A percentile compares a stretch with the other conserved stretches of the same genome.
Conservation (phyloP, 768 basidiomycete species). For the Gloeophyllum trabeum region DNA sequence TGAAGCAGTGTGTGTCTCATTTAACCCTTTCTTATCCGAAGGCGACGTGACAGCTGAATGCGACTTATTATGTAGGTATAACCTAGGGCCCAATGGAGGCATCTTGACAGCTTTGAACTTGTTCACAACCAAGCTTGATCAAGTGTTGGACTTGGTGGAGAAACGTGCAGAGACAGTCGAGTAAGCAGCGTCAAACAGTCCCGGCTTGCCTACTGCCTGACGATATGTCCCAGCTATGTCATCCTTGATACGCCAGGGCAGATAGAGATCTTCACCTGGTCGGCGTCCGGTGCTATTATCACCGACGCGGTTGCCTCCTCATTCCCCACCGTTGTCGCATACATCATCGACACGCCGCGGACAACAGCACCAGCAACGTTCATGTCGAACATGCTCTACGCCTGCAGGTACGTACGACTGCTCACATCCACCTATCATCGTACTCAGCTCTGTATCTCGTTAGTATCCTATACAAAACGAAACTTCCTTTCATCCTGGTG, state of each 20-base stretch:
- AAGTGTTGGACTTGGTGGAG: constrained; percentile 85
- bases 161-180: constrained; percentile 83
- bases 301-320: constrained; percentile 93
- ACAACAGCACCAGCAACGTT: constrained; percentile 94
- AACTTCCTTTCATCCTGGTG: constrained; percentile 91
- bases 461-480: constrained; percentile 96
- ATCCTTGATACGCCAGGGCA: constrained; percentile 97
- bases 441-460: neutral
- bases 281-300: constrained; percentile 96
- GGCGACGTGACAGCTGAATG: too few relatives aligned
- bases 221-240: constrained; percentile 52
- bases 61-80: constrained; percentile 55
- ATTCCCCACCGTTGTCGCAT: constrained; percentile 90
- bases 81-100: constrained; percentile 95
- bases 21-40: constrained; percentile 2
- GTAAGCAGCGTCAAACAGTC: constrained; percentile 25
- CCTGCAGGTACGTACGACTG: constrained; percentile 62
- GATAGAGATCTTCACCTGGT: constrained; percentile 99
- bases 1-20: constrained; percentile 83
- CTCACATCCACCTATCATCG: neutral
- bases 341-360: constrained; percentile 94
- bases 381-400: constrained; percentile 99
- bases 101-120: constrained; percentile 95
- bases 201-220: neutral
- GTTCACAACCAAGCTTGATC: constrained; percentile 98